A percentile compares a stretch with the other conserved stretches of the same genome.
Conservation (phyloP, 805 yeast species). For the Tetrapisispora fleetii region DNA sequence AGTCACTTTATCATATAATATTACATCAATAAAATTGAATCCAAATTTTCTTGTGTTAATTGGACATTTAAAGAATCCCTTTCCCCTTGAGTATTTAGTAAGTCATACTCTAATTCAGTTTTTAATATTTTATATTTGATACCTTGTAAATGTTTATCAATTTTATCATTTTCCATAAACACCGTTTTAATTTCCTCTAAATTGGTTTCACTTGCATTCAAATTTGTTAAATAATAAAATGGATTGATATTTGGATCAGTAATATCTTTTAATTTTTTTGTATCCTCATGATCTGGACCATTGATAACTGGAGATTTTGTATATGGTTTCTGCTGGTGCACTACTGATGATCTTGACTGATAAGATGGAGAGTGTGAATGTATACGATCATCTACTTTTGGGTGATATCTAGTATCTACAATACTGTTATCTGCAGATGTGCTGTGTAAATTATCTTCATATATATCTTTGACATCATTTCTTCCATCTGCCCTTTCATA, state of each 20-base stretch:
- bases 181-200: constrained; percentile 12
- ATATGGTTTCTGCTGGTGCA: not conserved
- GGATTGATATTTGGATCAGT: constrained; percentile 7
- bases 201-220: constrained; percentile 6
- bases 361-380: constrained; percentile 1
- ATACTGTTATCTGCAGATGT: not conserved
- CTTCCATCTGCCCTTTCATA: not conserved
- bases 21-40: constrained; percentile 6
- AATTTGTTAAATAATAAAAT: constrained; percentile 16
- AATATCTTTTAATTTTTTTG: not conserved
- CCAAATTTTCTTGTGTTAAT: constrained; percentile 23
- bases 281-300: not conserved
- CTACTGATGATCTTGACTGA: constrained; percentile 1
- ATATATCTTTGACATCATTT: not conserved
- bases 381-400: not conserved
- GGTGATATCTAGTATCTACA: not conserved
- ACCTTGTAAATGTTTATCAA: constrained; percentile 20
- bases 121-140: constrained; percentile 13
- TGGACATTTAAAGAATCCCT: constrained; percentile 29
- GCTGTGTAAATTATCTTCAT: not conserved
- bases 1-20: not conserved
- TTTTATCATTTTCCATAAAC: constrained; percentile 12
- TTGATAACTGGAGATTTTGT: not conserved
- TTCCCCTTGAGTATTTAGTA: constrained; percentile 20
- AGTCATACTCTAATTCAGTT: constrained; percentile 21